Base-by-base conservation (phyloP, 352 stramenopile genomes). In the Thraustotheca clavata region DNA sequence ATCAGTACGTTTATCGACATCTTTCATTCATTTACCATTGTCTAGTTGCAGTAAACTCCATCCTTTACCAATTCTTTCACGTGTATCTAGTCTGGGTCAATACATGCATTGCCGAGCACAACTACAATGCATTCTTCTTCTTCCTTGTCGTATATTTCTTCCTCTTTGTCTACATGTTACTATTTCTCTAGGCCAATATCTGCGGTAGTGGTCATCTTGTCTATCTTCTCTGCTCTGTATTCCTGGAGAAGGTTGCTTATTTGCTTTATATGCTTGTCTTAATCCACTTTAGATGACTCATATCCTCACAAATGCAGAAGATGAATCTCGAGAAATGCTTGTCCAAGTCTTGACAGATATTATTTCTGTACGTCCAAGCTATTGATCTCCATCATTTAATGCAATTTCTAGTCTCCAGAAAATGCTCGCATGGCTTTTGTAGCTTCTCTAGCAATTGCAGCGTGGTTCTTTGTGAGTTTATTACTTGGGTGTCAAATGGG, bases 401-500 rank as follows among this genome's bases (percentile, higher is more conserved):
- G n/a, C n/a, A n/a, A n/a, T n/a, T 31, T 35, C 7, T 61, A 32
- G 20, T 32, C 20, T 33, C 26, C 40, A 63, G 46, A 59, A 40
- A 46, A 38, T 33, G 31, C 39, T 16, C 69, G 68, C 67, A 62
- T 93, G 39, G 80, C 78, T 1, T 89, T 93, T 40, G 75, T 89
- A 16, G 77, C 81, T 2, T 76, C 80, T 3, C 73, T 88, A 62
- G 75, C 74, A 29, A 62, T 88, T 36, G 83, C 85, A 67, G 79
- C 76, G 14, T 71, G 71, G 20, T 39, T 88, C 31, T 71, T 91
- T 46, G 52, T 91, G 4, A 89, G 79, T 75, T 55, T 82, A 1
- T 89, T 93, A 66, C 66, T 93, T 27, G 55, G 89, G 27, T 84
- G 88, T 61, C 83, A 93, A 40, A 67, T 93, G 1, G 75, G 76